Percentiles rank a stretch among this genome's conserved stretches.
Evolutionary conservation across 179 eudicot genomes (phyloP).

Genomic region (Actinidia polygama): DNA sequence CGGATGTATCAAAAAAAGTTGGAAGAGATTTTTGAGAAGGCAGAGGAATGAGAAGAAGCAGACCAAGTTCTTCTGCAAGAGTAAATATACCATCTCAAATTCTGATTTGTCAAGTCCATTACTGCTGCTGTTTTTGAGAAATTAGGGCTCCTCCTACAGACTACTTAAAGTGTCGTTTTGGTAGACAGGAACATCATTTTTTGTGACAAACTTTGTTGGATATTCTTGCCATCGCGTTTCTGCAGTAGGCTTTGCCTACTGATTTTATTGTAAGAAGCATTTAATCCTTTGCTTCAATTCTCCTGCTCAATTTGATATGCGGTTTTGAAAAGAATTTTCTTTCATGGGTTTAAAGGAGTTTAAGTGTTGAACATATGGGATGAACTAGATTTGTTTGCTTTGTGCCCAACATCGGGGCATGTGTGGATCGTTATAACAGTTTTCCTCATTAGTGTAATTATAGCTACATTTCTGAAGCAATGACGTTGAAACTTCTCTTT

Average conservation of each 20-base stretch:
- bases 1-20: neutral
- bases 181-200: neutral
- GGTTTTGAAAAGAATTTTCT: neutral
- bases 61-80: neutral
- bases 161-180: conserved; percentile 3
- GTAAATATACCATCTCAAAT: neutral
- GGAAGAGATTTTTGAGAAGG: neutral
- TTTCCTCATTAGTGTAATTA: no score
- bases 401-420: neutral
- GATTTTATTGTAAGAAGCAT: neutral
- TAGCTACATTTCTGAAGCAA: neutral
- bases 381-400: neutral
- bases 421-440: neutral
- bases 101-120: neutral
- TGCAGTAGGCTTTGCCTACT: neutral
- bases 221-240: no score
- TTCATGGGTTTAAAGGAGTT: neutral
- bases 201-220: neutral
- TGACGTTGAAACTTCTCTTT: neutral
- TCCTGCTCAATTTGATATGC: neutral
- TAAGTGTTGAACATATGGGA: neutral
- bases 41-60: neutral
- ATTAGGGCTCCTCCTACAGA: neutral
- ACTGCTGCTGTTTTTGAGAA: neutral
- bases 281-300: neutral